Percentiles rank a stretch among this genome's conserved stretches.
Evolutionary conservation across 169 alveolate species (phyloP).

Genomic region (Cryptosporidium canis): DNA sequence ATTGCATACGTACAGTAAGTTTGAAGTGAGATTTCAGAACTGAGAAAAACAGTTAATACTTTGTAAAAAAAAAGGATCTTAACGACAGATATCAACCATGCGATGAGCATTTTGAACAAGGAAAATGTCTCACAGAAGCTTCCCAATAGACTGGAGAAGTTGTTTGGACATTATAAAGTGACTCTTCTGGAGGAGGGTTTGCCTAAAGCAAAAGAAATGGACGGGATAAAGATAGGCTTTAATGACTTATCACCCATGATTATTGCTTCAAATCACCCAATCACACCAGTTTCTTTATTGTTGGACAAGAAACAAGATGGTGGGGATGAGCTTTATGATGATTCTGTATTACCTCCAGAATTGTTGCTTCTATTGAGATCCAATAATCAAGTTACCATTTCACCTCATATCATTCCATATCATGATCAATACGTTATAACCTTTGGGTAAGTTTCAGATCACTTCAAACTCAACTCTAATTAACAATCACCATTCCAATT

Average conservation of each 20-base stretch:
- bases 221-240: constrained; percentile 39
- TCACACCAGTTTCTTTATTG: constrained; percentile 60
- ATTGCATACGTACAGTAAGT: constrained; percentile 63
- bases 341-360: constrained; percentile 16
- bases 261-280: constrained; percentile 61
- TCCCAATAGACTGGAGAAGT: constrained; percentile 30
- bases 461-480: neutral
- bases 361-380: constrained; percentile 25
- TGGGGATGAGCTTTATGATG: neutral
- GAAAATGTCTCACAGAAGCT: neutral
- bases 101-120: constrained; percentile 15
- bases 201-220: neutral
- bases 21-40: neutral
- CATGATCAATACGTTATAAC: constrained; percentile 39
- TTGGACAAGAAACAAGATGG: neutral
- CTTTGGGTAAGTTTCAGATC: constrained; percentile 39
- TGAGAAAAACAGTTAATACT: neutral
- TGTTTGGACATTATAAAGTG: constrained; percentile 58
- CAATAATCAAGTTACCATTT: constrained; percentile 19
- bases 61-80: constrained; percentile 13
- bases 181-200: constrained; percentile 26
- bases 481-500: neutral
- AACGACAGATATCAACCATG: constrained; percentile 14
- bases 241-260: constrained; percentile 54
- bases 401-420: constrained; percentile 33